Base-by-base conservation (phyloP, 768 basidiomycete genomes). In the Tylopilus plumbeoviolaceoides region DNA sequence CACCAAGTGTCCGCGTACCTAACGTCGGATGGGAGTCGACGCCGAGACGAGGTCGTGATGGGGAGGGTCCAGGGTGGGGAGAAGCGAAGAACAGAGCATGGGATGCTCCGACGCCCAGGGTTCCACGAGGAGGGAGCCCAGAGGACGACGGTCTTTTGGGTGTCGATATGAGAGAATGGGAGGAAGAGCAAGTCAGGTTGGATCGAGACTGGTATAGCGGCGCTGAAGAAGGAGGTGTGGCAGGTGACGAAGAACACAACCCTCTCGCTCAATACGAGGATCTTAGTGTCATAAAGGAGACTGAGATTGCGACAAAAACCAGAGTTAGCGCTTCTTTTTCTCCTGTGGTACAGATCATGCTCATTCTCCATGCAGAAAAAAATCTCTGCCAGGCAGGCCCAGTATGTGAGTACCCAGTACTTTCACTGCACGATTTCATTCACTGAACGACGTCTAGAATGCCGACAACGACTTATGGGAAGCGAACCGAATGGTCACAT, bases 401-500 rank as follows among this genome's bases (percentile, higher is more conserved):
- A 98, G 84, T 97, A 94, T 68, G 92, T 94, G 61, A 61, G 89
- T 75, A 5, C 1, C 5, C 15, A 17, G 31, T 18, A 20, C 33
- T 41, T 33, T 49, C 15, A 21, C 45, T n/a, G 11, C 12, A 2
- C 18, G 21, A n/a, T 10, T 23, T 38, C 51, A 40, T 55, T 68
- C 40, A 63, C 62, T 65, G 27, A 61, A 31, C 9, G 57, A 40
- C 7, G 18, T 54, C 5, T 64, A 95, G 91, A 98, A 98, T 62
- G 92, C 92, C 21, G 97, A 99, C 69, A 98, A 97, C 63, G 97
- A 99, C 63, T 74, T 95, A 11, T 99, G 97, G 97, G 97, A 99
- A 75, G 90, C 90, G 8, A 98, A 98, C 65, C 90, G 95, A 64
- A 95, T 99, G 89, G 76, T 92, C 10, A 92, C 91, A 0, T 98